phyloP scores from a whole-genome alignment of 768 basidiomycete genomes.

The Panaeolus cyanescens region DNA sequence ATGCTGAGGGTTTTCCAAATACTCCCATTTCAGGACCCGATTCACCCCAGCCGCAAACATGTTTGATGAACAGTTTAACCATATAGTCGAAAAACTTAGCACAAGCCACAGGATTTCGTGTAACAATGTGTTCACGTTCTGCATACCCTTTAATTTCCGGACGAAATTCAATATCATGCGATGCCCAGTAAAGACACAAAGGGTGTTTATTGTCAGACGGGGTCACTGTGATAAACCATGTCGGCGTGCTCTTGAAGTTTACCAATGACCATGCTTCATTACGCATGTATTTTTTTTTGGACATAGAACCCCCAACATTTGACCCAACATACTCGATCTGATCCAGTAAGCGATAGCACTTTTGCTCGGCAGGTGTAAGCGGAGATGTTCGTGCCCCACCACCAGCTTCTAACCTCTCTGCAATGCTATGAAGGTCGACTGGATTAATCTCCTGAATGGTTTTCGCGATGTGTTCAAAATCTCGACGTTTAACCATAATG shows the following conservation, averaged over 20 bases:
- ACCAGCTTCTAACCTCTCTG: slow-evolving; percentile 18
- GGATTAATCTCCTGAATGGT: slow-evolving; percentile 21
- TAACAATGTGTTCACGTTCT: not conserved
- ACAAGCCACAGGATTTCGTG: slow-evolving; percentile 16
- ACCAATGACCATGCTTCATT: slow-evolving; percentile 31
- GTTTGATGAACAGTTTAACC: slow-evolving; percentile 28
- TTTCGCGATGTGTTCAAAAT: slow-evolving; percentile 24
- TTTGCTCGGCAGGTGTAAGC: slow-evolving; percentile 26
- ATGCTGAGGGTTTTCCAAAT: slow-evolving; percentile 29
- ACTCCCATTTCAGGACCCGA: slow-evolving; percentile 14
- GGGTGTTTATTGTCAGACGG: slow-evolving; percentile 28
- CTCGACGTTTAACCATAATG: slow-evolving; percentile 20
- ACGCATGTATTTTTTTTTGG: slow-evolving; percentile 23
- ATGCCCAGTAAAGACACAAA: slow-evolving; percentile 31
- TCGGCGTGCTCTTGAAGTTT: slow-evolving; percentile 20
- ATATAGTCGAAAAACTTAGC: slow-evolving; percentile 36
- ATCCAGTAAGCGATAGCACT: slow-evolving; percentile 30
- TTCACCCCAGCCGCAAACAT: slow-evolving; percentile 23
- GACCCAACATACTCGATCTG: slow-evolving; percentile 32
- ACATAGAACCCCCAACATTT: slow-evolving; percentile 24
- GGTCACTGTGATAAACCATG: slow-evolving; percentile 34
- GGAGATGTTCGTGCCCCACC: slow-evolving; percentile 23
- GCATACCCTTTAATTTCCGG: slow-evolving; percentile 7
- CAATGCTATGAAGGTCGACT: slow-evolving; percentile 15
- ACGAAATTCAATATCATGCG: slow-evolving; percentile 15